phyloP scores from a whole-genome alignment of 768 basidiomycete genomes.

The Exsudoporus frostii region DNA sequence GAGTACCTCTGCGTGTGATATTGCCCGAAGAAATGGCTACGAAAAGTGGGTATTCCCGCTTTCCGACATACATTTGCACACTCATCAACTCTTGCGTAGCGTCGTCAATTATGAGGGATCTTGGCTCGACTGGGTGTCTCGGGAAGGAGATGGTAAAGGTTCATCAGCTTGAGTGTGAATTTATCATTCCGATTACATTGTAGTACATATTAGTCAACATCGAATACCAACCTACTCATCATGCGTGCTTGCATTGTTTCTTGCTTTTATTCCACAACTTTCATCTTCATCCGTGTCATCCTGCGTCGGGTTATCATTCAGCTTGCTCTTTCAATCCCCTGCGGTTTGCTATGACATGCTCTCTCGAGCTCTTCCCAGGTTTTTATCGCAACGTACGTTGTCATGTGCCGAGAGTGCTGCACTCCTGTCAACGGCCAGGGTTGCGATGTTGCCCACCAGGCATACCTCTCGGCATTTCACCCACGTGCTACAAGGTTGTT shows the following conservation, averaged over 20 bases:
- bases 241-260: background rate
- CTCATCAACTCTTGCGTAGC: conserved; percentile 28
- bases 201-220: conserved; percentile 6
- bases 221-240: background rate
- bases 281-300: background rate
- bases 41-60: conserved; percentile 54
- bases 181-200: background rate
- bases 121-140: conserved; percentile 81
- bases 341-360: conserved; percentile 12
- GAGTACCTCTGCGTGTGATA: conserved; percentile 76
- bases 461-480: background rate
- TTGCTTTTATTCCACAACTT: background rate
- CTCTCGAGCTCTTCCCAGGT: conserved; percentile 16
- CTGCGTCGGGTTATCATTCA: background rate
- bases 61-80: background rate
- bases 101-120: conserved; percentile 80
- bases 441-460: background rate
- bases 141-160: conserved; percentile 44
- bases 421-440: conserved; percentile 7
- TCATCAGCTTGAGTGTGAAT: conserved; percentile 3
- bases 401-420: background rate
- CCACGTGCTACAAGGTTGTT: background rate
- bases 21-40: conserved; percentile 78
- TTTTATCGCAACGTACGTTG: conserved; percentile 8
- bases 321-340: background rate